Evolutionary conservation across 1,139 yeast species (phyloP).

Genomic region (Diutina mesorugosa): DNA sequence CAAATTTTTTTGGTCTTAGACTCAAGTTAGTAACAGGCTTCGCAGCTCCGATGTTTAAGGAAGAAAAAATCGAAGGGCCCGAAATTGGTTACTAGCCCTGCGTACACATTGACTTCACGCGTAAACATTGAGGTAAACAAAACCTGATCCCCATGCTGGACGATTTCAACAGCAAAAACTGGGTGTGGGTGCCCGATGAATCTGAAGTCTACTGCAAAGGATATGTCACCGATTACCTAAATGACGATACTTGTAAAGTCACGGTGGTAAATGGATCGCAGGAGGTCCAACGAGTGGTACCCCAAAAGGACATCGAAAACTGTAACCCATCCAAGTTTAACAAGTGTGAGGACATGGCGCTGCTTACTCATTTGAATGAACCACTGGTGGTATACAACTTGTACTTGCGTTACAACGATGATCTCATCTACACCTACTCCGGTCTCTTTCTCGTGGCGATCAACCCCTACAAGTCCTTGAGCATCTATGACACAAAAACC

Average conservation of each 20-base stretch:
- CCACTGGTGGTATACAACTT: conserved; percentile 85
- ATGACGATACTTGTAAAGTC: conserved; percentile 36
- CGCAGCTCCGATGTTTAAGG: not conserved
- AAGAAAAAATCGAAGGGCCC: not conserved
- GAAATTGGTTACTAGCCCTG: not conserved
- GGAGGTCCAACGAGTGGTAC: conserved; percentile 23
- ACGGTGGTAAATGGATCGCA: conserved; percentile 34
- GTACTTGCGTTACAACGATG: conserved; percentile 63
- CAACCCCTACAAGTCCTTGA: conserved; percentile 73
- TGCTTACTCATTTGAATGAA: conserved; percentile 84
- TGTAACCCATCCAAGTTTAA: conserved; percentile 90
- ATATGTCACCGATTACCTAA: conserved; percentile 42
- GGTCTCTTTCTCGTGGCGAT: conserved; percentile 93
- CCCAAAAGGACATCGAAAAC: conserved; percentile 39
- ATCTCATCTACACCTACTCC: conserved; percentile 60
- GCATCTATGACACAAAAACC: conserved; percentile 55
- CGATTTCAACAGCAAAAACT: conserved; percentile 20
- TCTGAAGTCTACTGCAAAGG: conserved; percentile 58
- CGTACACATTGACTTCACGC: not conserved
- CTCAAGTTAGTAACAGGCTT: too few relatives aligned
- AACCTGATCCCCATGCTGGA: conserved; percentile 3
- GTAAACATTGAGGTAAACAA: not conserved
- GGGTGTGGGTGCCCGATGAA: conserved; percentile 82
- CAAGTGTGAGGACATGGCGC: conserved; percentile 91
- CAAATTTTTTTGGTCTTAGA: too few relatives aligned